A percentile compares a stretch with the other conserved stretches of the same genome.
Evolutionary conservation across 768 basidiomycete species (phyloP).

Genomic region (Cystofilobasidium bisporidii): DNA sequence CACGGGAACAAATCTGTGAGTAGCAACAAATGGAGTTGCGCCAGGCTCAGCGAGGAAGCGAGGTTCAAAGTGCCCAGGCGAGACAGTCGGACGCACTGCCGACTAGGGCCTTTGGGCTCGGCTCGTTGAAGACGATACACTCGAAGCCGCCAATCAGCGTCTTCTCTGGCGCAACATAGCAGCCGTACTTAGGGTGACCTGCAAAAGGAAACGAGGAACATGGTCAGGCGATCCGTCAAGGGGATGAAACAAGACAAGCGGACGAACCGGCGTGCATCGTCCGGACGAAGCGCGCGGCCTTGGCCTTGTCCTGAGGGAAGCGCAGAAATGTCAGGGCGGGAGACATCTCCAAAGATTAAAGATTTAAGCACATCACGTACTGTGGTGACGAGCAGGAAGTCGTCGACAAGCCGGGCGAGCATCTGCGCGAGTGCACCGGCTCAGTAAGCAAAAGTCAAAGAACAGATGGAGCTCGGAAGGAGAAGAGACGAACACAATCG

Average conservation of each 20-base stretch:
- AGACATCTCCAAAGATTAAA: too few species aligned
- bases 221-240: neutral
- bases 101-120: neutral
- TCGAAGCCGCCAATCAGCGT: constrained; percentile 71
- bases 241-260: too few species aligned
- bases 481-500: constrained; percentile 50
- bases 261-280: neutral
- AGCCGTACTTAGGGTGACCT: constrained; percentile 91
- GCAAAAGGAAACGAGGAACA: neutral
- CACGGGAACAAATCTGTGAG: constrained; percentile 77
- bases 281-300: constrained; percentile 21
- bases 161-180: constrained; percentile 78
- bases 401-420: constrained; percentile 80
- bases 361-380: constrained; percentile 26
- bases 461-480: too few species aligned
- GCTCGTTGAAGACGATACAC: constrained; percentile 21
- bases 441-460: too few species aligned
- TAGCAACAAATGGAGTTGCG: too few species aligned
- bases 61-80: too few species aligned
- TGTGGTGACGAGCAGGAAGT: constrained; percentile 82
- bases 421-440: too few species aligned
- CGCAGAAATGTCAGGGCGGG: neutral
- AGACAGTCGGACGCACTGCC: neutral
- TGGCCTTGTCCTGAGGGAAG: constrained; percentile 3
- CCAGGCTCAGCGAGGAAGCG: too few species aligned